Base-by-base conservation (phyloP, 1,139 yeast genomes). In the Suhomyces coccinellae region DNA sequence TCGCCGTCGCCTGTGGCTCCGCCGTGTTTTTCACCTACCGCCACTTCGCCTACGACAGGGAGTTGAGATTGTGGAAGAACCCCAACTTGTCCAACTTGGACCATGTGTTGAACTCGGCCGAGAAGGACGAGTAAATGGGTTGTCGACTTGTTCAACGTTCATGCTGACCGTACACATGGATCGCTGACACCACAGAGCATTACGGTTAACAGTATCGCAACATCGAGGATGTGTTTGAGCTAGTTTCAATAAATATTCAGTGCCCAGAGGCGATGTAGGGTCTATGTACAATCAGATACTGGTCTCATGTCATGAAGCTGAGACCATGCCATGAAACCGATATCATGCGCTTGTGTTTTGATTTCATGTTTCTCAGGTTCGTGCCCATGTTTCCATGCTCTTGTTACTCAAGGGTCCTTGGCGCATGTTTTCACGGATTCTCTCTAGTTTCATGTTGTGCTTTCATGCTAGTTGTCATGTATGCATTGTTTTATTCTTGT, bases 21-120 rank as follows among this genome's bases (percentile, higher is more conserved):
- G 90, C 85, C 51, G 55, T 69, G 53, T 85, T 67, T 73, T 86
- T 86, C 78, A 73, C 88, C 43, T 80, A 81, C 73, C 85, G 84
- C 75, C 88, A 86, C 66, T 71, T 86, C 56, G 75, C 82, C 47
- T 72, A 79, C 60, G 93, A 85, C 66, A 70, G 66, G 50, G 75
- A 85, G 55, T 77, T 86, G 66, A 83, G 89, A 75, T 74, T 86
- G 57, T 79, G 85, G 74, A 80, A 82, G 69, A 81, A 80, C 69
- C 83, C 95, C 54, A 57, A 75, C 61, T 71, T 75, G 63, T 74
- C 83, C 58, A 71, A 65, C 44, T 74, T 82, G 60, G 80, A 82
- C 55, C 77, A 78, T 36, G 84, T 82, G 48, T 75, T 85, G 63
- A 75, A 76, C 56, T 63, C 69, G 45, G 60, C 66, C 52, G 69